Evolutionary conservation across 2,329 filamentous ascomycete species (phyloP), one percentile per base, ranked within the genome.

Genomic region (Phialophora macrospora): DNA sequence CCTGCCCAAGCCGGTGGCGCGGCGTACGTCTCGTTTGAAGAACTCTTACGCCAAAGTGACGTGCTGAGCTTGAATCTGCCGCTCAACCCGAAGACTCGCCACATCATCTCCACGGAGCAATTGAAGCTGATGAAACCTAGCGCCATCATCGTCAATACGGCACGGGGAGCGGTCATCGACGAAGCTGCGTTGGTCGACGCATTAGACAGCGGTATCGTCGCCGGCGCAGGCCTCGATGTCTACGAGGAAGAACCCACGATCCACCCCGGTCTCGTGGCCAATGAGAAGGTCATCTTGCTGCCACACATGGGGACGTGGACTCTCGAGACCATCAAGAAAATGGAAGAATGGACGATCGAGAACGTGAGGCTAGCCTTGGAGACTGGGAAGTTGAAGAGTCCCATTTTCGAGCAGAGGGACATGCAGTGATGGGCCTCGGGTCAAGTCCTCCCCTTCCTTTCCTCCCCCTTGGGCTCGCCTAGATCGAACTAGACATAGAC

Each of bases 291-390:
- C 24, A 81, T 94, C 72, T 81, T 96, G 30, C 79, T 96, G 41
- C 92, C 92, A 59, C 92, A 96, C 77, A 91, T 96, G 90, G 92
- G 92, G 0, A 96, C 92, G 0, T 92, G 86, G 83, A 94, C 90
- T 0, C 80, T 87, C 30, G 91, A 90, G 80, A 82, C 77, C 5
- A 22, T 84, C 75, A 80, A 78, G 51, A 84, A 85, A 77, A 88
- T 72, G 68, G 71, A 72, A 49, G 61, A 62, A 30, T 68, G 63
- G 70, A 64, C 63, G 7, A 71, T 72, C 46, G 58, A 71, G 51
- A 71, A 72, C 30, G 52, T 55, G n/a, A 30, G 28, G 52, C 30
- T 34, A 11, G 24, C 52, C n/a, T 4, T 55, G 24, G 52, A 55
- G 52, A 30, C 24, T 6, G 52, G 52, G 12, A 55, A 55, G 28